Conservation (phyloP, 1,284 basidiomycete species). For the Sanguinoderma infundibulare region DNA sequence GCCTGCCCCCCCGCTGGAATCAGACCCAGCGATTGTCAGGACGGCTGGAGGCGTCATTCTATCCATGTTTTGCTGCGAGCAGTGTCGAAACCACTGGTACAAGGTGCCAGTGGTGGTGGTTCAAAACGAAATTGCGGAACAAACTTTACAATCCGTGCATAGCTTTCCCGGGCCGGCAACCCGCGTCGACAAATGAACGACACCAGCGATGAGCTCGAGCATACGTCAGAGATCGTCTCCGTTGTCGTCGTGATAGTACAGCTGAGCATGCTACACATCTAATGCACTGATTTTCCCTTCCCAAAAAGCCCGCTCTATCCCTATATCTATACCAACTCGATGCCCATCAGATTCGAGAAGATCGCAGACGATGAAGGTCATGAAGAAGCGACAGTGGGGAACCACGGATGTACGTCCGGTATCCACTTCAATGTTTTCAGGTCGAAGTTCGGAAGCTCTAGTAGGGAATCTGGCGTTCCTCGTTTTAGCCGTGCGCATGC, state of each 20-base stretch:
- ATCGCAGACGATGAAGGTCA: neutral
- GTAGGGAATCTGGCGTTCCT: constrained; percentile 1
- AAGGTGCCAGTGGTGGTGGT: neutral
- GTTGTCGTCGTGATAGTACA: neutral
- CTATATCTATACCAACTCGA: neutral
- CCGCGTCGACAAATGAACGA: no score
- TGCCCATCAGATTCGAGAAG: neutral
- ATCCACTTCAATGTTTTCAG: constrained; percentile 44
- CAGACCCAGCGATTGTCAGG: constrained; percentile 85
- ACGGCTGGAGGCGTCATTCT: constrained; percentile 35
- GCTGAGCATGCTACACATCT: neutral
- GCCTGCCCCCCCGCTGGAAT: constrained; percentile 89
- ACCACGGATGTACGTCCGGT: constrained; percentile 49
- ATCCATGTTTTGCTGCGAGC: neutral
- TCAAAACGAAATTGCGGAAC: neutral
- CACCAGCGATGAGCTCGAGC: no score
- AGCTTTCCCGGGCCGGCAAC: no score
- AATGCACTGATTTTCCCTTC: neutral
- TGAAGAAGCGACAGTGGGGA: constrained; percentile 32
- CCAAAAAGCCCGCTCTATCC: neutral
- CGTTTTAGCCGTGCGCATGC: constrained; percentile 10
- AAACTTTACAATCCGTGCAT: no score
- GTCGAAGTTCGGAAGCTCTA: constrained; percentile 35
- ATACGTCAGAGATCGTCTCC: no score
- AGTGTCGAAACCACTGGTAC: no score